Conservation (phyloP, 257 asterid species). For the Eustoma russellianum region DNA sequence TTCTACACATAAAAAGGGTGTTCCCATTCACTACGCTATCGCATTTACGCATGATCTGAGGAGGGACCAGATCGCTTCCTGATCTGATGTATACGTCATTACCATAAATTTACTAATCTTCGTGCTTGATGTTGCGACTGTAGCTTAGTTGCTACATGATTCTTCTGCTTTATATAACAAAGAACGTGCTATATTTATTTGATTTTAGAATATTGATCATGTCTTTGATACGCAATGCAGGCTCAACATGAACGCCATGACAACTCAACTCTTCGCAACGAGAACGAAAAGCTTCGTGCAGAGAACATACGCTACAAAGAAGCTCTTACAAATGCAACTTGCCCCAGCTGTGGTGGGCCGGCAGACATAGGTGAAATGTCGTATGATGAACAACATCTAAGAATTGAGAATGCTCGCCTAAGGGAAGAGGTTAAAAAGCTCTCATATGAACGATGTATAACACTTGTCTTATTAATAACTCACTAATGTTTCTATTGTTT, state of each 20-base stretch:
- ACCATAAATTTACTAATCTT: too few relatives aligned
- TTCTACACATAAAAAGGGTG: too few relatives aligned
- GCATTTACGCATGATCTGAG: too few relatives aligned
- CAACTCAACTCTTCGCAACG: slow-evolving; percentile 45
- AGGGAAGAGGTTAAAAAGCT: slow-evolving; percentile 52
- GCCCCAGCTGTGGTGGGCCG: slow-evolving; percentile 79
- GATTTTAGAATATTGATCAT: too few relatives aligned
- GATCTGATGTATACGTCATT: too few relatives aligned
- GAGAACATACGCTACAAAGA: slow-evolving; percentile 63
- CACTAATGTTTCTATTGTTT: background rate
- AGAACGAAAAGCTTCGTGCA: slow-evolving; percentile 61
- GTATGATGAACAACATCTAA: slow-evolving; percentile 62
- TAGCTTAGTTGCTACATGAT: too few relatives aligned
- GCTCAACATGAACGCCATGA: slow-evolving; percentile 80
- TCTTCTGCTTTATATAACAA: too few relatives aligned
- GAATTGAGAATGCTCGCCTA: slow-evolving; percentile 61
- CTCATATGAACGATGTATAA: background rate
- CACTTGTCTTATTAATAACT: background rate
- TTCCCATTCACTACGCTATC: too few relatives aligned
- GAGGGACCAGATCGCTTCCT: too few relatives aligned
- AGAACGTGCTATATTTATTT: too few relatives aligned
- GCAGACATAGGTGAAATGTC: slow-evolving; percentile 81
- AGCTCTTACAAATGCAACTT: slow-evolving; percentile 53
- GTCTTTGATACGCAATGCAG: slow-evolving; percentile 17
- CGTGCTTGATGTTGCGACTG: too few relatives aligned